phyloP scores from a whole-genome alignment of 1,139 yeast species.

The Candida sp. region DNA sequence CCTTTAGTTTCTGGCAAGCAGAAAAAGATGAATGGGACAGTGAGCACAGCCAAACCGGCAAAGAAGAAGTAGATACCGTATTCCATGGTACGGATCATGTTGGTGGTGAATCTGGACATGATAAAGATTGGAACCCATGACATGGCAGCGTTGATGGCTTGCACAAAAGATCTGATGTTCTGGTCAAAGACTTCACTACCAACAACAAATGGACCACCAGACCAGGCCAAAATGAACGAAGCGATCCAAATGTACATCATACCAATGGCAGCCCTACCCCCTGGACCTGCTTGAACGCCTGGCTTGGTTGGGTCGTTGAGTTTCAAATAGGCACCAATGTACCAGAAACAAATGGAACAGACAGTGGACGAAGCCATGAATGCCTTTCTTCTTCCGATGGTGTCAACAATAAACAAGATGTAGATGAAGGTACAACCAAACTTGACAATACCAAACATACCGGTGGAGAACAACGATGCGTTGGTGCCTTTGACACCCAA shows the following conservation, averaged over 20 bases:
- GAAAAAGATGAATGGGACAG: conserved; percentile 41
- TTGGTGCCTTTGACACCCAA: conserved; percentile 45
- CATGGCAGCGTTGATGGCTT: conserved; percentile 47
- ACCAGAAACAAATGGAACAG: conserved; percentile 47
- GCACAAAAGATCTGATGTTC: conserved; percentile 45
- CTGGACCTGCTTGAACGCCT: conserved; percentile 42
- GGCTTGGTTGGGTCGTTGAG: conserved; percentile 41
- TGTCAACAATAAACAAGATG: conserved; percentile 41
- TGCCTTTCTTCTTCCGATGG: conserved; percentile 42
- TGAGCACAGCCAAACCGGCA: conserved; percentile 33
- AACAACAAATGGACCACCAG: conserved; percentile 49
- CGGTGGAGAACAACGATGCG: conserved; percentile 44
- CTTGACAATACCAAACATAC: conserved; percentile 48
- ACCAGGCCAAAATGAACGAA: conserved; percentile 47
- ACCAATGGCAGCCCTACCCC: conserved; percentile 46
- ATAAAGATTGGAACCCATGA: conserved; percentile 49
- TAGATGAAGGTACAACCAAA: conserved; percentile 41
- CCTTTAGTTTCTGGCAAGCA: conserved; percentile 46
- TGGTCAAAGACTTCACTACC: conserved; percentile 49
- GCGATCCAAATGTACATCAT: conserved; percentile 51
- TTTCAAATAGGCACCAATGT: conserved; percentile 45
- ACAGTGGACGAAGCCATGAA: conserved; percentile 41
- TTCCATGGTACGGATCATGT: conserved; percentile 41
- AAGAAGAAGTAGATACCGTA: conserved; percentile 48
- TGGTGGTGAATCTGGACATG: conserved; percentile 41